Base-by-base conservation (phyloP, 306 rosid genomes). In the Cicer yamashitae region DNA sequence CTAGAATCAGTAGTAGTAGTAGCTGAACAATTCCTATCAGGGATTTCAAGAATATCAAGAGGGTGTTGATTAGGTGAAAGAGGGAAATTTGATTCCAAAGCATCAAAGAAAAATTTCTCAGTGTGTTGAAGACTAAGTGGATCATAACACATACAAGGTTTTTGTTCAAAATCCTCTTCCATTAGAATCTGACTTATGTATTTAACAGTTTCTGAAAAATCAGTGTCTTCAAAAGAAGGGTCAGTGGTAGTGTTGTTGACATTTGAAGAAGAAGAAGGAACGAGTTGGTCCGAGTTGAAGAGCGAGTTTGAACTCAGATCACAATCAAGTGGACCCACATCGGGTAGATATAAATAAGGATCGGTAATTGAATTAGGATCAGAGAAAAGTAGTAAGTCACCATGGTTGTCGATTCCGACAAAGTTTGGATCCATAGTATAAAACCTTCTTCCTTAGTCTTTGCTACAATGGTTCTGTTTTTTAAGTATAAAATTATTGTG, bases 101-200 rank as follows among this genome's bases (percentile, higher is more conserved):
- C 87, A 17, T 93, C 92, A 53, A 60, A 85, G 69, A 93, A 80
- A 1, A 93, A 80, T 84, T 86, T 82, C 88, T 90, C 98, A 5
- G 92, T 82, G 13, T 87, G 86, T 70, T 86, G 88, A 17, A 90
- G 87, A 20, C 78, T 84, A 60, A 83, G 34, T 6, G 92, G 89
- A 67, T 90, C 92, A 75, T 82, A 88, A 45, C 84, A 89, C 94
- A 93, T 86, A 13, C 84, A 89, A 0, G 92, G 91, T 67, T 77
- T 86, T n/a, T 80, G 74, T 13, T 89, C 90, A 72, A 87, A 77
- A 46, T 87, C 82, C 86, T 90, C 98, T 50, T 93, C 91, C 96
- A 93, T 80, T 1, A 93, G 88, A 82, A 93, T 67, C 25, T 84
- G 88, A 37, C 88, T 74, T 38, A 84, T 84, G 73, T 77, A 81